Conservation (phyloP, 352 stramenopile species). For the Pythium brachiatum region DNA sequence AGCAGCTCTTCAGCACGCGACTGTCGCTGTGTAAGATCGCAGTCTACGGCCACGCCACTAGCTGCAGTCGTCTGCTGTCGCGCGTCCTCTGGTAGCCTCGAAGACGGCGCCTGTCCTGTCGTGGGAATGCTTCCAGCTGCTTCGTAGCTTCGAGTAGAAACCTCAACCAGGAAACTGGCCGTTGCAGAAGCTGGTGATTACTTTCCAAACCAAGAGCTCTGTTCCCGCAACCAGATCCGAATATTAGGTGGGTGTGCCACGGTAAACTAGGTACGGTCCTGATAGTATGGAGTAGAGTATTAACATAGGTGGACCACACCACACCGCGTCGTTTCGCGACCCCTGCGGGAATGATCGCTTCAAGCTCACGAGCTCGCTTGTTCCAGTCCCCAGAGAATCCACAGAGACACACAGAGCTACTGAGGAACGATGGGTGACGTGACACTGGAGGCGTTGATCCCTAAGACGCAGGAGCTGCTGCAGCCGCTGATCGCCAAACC, state of each 20-base stretch:
- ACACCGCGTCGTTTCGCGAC: constrained; percentile 8
- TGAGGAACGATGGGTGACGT: constrained; percentile 38
- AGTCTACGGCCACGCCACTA: neutral
- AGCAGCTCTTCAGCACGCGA: neutral
- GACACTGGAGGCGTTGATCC: constrained; percentile 62
- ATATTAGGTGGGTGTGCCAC: neutral
- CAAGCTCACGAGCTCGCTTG: neutral
- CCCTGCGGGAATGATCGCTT: neutral
- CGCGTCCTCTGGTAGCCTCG: constrained; percentile 2
- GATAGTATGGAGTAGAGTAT: neutral
- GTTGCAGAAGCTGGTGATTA: neutral
- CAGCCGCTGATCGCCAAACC: constrained; percentile 91
- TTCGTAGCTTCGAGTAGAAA: constrained; percentile 3
- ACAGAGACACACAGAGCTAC: neutral
- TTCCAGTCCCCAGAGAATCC: neutral
- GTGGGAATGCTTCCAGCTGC: neutral
- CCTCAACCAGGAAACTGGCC: neutral
- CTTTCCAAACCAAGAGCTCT: neutral
- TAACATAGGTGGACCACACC: constrained; percentile 17
- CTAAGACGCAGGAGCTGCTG: constrained; percentile 80
- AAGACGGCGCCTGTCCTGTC: neutral
- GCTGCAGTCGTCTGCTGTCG: neutral
- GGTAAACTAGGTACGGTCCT: neutral
- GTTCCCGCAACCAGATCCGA: neutral
- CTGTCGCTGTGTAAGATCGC: neutral